Evolutionary conservation across 176 grass and related monocot genomes (phyloP).

Genomic region (Pharus latifolius): DNA sequence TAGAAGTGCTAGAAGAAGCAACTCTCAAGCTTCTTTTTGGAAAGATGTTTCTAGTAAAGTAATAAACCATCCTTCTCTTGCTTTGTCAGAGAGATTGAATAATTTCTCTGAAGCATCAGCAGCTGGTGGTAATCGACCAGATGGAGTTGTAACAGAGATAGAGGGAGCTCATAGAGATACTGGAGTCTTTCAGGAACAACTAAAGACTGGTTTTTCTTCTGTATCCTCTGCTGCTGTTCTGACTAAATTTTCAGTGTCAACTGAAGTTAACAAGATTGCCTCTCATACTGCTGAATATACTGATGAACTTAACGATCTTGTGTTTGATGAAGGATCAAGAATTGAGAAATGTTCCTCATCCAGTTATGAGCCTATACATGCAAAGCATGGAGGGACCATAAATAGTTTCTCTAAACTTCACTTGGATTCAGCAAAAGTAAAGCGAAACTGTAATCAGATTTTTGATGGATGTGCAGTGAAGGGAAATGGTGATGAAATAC

Average conservation of each 20-base stretch:
- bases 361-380: slow-evolving; percentile 35
- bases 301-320: slow-evolving; percentile 17
- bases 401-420: slow-evolving; percentile 7
- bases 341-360: slow-evolving; percentile 72
- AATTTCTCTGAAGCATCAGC: slow-evolving; percentile 32
- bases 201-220: slow-evolving; percentile 62
- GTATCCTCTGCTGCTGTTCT: slow-evolving; percentile 62
- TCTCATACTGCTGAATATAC: slow-evolving; percentile 25
- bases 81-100: slow-evolving; percentile 18
- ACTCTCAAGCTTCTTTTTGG: slow-evolving; percentile 19
- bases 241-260: slow-evolving; percentile 60
- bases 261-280: slow-evolving; percentile 40
- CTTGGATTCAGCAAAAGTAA: slow-evolving; percentile 32
- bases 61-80: slow-evolving; percentile 10
- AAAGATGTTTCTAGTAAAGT: slow-evolving; percentile 46
- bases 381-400: slow-evolving; percentile 26
- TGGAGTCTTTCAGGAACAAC: slow-evolving; percentile 26
- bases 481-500: slow-evolving; percentile 9
- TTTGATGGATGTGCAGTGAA: slow-evolving; percentile 12
- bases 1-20: slow-evolving; percentile 22
- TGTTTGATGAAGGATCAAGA: slow-evolving; percentile 71
- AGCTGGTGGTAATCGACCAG: slow-evolving; percentile 2
- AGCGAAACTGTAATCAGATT: slow-evolving; percentile 28
- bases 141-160: slow-evolving; percentile 14
- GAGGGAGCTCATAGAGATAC: slow-evolving; percentile 16